Evolutionary conservation across 495 filamentous ascomycete species (phyloP).

Genomic region (Tuber calosporum): DNA sequence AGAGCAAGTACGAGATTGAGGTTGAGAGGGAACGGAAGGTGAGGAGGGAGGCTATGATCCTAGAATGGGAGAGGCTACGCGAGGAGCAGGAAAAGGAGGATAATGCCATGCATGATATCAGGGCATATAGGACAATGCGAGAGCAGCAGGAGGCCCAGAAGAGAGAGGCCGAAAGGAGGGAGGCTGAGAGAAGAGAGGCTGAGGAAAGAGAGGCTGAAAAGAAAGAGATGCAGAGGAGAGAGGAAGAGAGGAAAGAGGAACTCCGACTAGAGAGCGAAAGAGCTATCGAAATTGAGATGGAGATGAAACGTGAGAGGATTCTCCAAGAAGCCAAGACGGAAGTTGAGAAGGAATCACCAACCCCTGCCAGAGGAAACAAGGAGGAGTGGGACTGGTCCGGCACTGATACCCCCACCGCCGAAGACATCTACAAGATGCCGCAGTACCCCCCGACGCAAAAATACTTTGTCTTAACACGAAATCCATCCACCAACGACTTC

Average conservation of each 20-base stretch:
- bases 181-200: not conserved
- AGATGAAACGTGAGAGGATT: not conserved
- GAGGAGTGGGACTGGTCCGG: conserved; percentile 22
- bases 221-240: not conserved
- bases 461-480: conserved; percentile 18
- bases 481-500: conserved; percentile 8
- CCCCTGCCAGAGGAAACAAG: not conserved
- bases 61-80: conserved; percentile 6
- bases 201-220: not conserved
- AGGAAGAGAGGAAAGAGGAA: not conserved
- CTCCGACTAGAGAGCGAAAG: not conserved
- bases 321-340: not conserved
- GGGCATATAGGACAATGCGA: not conserved
- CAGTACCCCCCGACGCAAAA: conserved; percentile 3
- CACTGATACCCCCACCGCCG: conserved; percentile 17
- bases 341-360: not conserved
- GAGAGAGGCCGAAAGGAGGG: not conserved
- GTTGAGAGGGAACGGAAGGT: not conserved
- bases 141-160: not conserved
- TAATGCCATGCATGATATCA: not conserved
- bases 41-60: conserved; percentile 6
- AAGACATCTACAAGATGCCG: conserved; percentile 16
- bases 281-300: not conserved
- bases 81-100: conserved; percentile 4
- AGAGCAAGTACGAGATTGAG: conserved; percentile 7